Percentiles rank a stretch among this genome's conserved stretches.
Evolutionary conservation across 2,329 filamentous ascomycete species (phyloP).

Genomic region (Sarocladium kiliense): DNA sequence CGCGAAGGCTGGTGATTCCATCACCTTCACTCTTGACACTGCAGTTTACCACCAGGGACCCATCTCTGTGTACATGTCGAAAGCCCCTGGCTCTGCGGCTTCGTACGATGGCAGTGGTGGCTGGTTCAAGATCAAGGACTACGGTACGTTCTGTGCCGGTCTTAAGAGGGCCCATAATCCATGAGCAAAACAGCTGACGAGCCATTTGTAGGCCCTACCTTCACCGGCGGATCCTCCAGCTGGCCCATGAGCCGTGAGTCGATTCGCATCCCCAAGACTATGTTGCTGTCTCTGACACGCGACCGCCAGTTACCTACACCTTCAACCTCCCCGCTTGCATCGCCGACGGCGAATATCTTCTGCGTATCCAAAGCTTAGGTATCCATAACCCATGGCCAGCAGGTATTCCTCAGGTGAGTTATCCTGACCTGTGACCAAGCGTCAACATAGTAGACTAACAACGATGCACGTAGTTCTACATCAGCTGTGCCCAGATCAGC

Average conservation of each 20-base stretch:
- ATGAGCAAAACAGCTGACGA: no score
- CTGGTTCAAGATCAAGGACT: conserved; percentile 30
- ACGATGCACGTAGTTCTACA: background rate
- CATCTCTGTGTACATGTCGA: conserved; percentile 36
- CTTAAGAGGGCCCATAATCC: no score
- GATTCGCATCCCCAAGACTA: background rate
- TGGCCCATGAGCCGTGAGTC: conserved; percentile 17
- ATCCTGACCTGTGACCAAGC: conserved; percentile 22
- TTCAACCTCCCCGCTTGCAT: conserved; percentile 35
- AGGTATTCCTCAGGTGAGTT: conserved; percentile 7
- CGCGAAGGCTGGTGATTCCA: conserved; percentile 42
- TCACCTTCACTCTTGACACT: conserved; percentile 41
- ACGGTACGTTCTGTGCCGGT: conserved; percentile 17
- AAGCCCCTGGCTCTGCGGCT: conserved; percentile 35
- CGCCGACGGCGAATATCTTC: conserved; percentile 37
- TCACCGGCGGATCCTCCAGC: conserved; percentile 20
- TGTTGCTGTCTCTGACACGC: background rate
- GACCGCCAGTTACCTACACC: conserved; percentile 25
- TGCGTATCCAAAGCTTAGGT: conserved; percentile 40
- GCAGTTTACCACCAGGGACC: conserved; percentile 41
- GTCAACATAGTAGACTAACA: background rate
- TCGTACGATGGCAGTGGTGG: conserved; percentile 39
- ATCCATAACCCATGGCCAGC: conserved; percentile 27
- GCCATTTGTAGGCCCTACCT: conserved; percentile 18
- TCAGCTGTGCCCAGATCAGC: conserved; percentile 15